Conservation (phyloP, 2,329 filamentous ascomycete genomes). For the Trichoderma cornu-damae region DNA sequence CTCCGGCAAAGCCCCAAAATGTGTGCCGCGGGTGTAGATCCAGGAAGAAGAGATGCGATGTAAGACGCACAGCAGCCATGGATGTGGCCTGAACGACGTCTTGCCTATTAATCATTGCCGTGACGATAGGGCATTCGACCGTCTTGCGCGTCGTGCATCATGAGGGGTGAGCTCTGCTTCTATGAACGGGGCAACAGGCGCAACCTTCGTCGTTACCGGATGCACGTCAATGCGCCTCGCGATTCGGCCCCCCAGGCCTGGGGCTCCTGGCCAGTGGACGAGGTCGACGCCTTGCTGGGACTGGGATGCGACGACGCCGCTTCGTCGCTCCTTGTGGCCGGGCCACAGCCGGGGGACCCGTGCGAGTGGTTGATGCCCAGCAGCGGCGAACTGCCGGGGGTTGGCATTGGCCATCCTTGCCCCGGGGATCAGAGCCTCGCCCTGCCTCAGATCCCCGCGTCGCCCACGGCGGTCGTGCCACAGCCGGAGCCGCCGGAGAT, state of each 20-base stretch:
- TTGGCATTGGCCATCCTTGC: background rate
- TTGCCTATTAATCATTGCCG: background rate
- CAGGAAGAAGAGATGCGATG: constrained; percentile 28
- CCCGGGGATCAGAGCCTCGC: background rate
- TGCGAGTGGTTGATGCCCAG: background rate
- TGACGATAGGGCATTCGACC: constrained; percentile 21
- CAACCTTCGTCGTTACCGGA: background rate
- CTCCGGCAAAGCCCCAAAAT: constrained; percentile 24
- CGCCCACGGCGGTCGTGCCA: background rate
- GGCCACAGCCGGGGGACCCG: background rate
- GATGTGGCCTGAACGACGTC: no score
- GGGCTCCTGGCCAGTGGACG: constrained; percentile 8
- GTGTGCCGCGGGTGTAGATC: constrained; percentile 27
- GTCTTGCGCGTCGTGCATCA: constrained; percentile 22
- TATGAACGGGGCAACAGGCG: constrained; percentile 15
- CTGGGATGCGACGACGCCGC: background rate
- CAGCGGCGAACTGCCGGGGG: background rate
- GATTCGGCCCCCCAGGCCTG: background rate
- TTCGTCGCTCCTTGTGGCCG: background rate
- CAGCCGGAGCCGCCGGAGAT: constrained; percentile 20
- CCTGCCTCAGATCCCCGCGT: background rate
- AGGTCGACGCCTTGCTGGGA: background rate
- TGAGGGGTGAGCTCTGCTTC: constrained; percentile 24
- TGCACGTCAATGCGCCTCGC: background rate
- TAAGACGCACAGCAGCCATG: background rate